Base-by-base conservation (phyloP, 2,329 filamentous ascomycete species). In the Coleophoma cylindrospora region DNA sequence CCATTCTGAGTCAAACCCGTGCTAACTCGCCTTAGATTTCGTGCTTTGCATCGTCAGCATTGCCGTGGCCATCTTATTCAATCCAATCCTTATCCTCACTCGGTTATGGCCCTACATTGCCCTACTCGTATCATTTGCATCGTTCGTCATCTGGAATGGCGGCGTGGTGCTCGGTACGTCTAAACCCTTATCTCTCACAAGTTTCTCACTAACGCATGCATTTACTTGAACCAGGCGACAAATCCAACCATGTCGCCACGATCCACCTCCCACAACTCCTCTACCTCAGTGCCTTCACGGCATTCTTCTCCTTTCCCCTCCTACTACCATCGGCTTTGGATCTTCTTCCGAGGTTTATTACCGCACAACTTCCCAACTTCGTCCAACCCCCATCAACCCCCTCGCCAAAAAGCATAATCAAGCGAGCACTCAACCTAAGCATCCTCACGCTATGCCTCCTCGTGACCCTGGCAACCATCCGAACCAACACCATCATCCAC, bases 231-330 rank as follows among this genome's bases (percentile, higher is more conserved):
- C n/a, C 50, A 90, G 89, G 91, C 36, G 94, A 99, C 69, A 97
- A 96, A 70, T 86, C 89, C 22, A 96, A 96, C 63, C 94, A 99
- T 63, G 77, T 94, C 33, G 91, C 91, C 1, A 94, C 91, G 1
- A 72, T 97, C 12, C 92, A 99, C 64, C 71, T 94, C 5, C 80
- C 92, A 0, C 94, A 99, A 69, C 88, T 99, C 80, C 84, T 97
- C 15, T 99, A 99, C 64, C 85, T 97, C 57, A 96, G 91, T 87
- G 86, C 91, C 0, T 87, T 95, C 54, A 84, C 95, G 51, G 72
- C 81, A 34, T 95, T 97, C 71, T 97, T 96, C 72, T 96, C 91
- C 0, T 81, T 84, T 45, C 92, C 94, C 0, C 74, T 96, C 1
- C 70, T 92, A 4, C 55, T 87, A 0, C 80, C 83, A 1, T 69